A percentile compares a stretch with the other conserved stretches of the same genome.
phyloP scores from a whole-genome alignment of 495 filamentous ascomycete species.

The Xylaria palmicola region DNA sequence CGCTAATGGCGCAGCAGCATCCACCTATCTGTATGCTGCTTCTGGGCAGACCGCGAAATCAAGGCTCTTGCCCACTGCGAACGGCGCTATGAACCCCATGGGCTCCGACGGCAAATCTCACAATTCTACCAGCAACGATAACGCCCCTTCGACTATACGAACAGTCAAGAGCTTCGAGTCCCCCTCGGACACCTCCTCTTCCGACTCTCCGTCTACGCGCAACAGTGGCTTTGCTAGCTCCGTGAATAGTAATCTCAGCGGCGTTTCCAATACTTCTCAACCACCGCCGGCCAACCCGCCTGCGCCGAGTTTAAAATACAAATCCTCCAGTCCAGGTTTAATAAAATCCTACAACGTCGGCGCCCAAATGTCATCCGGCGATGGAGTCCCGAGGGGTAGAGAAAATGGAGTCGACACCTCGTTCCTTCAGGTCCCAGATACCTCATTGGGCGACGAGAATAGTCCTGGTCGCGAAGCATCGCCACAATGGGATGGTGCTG shows the following conservation, averaged over 20 bases:
- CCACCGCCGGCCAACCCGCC: constrained; percentile 26
- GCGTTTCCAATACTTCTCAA: constrained; percentile 37
- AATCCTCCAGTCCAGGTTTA: constrained; percentile 20
- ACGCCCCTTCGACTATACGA: constrained; percentile 43
- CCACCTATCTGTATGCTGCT: constrained; percentile 18
- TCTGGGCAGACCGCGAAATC: constrained; percentile 18
- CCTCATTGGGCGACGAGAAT: constrained; percentile 34
- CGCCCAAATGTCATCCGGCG: constrained; percentile 22
- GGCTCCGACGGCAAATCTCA: constrained; percentile 24
- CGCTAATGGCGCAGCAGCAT: constrained; percentile 12
- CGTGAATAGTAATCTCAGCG: constrained; percentile 45
- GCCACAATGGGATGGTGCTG: constrained; percentile 65
- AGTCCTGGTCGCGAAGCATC: constrained; percentile 21
- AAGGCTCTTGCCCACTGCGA: constrained; percentile 34
- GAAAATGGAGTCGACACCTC: constrained; percentile 19
- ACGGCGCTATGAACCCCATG: constrained; percentile 39
- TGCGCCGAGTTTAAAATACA: constrained; percentile 31
- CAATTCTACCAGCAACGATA: constrained; percentile 19
- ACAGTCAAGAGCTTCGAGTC: constrained; percentile 46
- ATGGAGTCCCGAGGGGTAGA: constrained; percentile 13
- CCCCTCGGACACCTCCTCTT: constrained; percentile 33
- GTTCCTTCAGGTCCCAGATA: constrained; percentile 23
- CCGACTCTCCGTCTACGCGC: constrained; percentile 32
- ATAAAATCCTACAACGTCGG: constrained; percentile 16
- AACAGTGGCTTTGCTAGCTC: constrained; percentile 51